These are phyloP conservation scores for Brettanomyces anomalus DNA, from an alignment of 805 yeast genomes.

Conservation along the genomic window DNA sequence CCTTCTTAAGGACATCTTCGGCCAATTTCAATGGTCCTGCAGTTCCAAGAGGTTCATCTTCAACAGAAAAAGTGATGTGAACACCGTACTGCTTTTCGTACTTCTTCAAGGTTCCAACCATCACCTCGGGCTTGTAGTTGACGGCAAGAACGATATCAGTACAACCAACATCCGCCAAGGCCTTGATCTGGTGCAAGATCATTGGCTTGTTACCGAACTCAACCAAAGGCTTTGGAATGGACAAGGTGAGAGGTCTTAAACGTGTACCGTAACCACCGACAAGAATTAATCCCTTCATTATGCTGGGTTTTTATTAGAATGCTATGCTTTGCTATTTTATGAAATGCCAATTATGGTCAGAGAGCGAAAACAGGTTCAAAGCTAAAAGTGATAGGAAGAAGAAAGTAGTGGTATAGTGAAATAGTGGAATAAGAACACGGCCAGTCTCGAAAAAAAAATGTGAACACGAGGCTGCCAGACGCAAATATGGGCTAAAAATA, in stretches of 20 bases:
- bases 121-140: slow-evolving; percentile 98
- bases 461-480: too few relatives aligned
- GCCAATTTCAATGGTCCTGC: slow-evolving; percentile 99
- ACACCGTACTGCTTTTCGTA: slow-evolving; percentile 95
- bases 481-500: too few relatives aligned
- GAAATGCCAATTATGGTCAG: too few relatives aligned
- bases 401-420: too few relatives aligned
- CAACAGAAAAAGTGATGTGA: slow-evolving; percentile 91
- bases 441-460: too few relatives aligned
- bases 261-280: slow-evolving; percentile 99
- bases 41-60: slow-evolving; percentile 98
- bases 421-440: too few relatives aligned
- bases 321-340: too few relatives aligned
- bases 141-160: slow-evolving; percentile 98
- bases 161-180: slow-evolving; percentile 96
- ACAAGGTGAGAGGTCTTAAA: slow-evolving; percentile 94
- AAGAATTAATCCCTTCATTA: slow-evolving; percentile 92
- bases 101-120: slow-evolving; percentile 91
- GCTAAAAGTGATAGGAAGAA: not conserved
- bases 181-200: slow-evolving; percentile 98
- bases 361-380: too few relatives aligned
- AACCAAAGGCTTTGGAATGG: slow-evolving; percentile 93
- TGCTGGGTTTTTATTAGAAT: slow-evolving; percentile 3
- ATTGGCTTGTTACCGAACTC: slow-evolving; percentile 99
- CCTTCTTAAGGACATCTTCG: slow-evolving; percentile 87